Conservation (phyloP, 1,284 basidiomycete genomes). For the Puccinia coronata region DNA sequence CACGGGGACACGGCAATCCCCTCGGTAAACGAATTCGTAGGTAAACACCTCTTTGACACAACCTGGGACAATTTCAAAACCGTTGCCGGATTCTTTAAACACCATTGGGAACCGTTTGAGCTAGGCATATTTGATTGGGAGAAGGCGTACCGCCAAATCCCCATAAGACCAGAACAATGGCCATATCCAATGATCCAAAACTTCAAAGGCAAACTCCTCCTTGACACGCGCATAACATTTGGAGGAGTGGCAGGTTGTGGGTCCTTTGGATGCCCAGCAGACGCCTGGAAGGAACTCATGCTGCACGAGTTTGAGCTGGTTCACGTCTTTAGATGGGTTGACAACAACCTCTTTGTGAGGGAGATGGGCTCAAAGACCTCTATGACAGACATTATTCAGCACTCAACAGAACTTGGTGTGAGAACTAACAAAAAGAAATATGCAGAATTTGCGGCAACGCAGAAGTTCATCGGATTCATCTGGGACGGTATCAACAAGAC, state of each 20-base stretch:
- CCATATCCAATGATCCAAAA: not conserved
- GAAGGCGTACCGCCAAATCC: not conserved
- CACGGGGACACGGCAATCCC: not conserved
- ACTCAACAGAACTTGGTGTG: not conserved
- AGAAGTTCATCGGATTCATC: not conserved
- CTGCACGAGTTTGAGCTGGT: not conserved
- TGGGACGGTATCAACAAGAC: slow-evolving; percentile 6
- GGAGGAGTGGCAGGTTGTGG: slow-evolving; percentile 3
- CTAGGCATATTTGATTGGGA: slow-evolving; percentile 15
- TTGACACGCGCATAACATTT: not conserved
- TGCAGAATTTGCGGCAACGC: not conserved
- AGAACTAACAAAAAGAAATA: not conserved
- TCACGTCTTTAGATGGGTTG: not conserved
- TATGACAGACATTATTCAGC: not conserved
- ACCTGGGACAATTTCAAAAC: not conserved
- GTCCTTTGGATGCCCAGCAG: not conserved
- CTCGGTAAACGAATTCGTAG: not conserved
- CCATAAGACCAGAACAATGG: not conserved
- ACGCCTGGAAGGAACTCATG: not conserved
- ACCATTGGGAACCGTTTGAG: not conserved
- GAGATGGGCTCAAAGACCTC: too few species aligned
- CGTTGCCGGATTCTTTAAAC: not conserved
- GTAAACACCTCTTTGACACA: not conserved
- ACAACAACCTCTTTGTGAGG: slow-evolving; percentile 5
- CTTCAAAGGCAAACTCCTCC: not conserved